Evolutionary conservation across 164 flowering plant genomes (phyloP), one percentile per base, ranked within the genome.

Genomic region (Protea cynaroides): DNA sequence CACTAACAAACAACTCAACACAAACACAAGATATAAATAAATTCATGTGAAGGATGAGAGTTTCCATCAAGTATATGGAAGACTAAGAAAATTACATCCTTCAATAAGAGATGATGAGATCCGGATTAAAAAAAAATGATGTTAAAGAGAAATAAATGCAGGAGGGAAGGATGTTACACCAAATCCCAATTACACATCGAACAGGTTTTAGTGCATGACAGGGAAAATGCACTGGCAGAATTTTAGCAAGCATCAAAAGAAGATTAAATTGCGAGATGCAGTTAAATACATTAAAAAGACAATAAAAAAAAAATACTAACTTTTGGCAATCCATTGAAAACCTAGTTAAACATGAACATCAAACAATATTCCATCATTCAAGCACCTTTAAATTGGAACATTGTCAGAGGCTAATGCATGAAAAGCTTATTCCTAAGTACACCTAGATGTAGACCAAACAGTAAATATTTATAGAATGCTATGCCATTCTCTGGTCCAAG

Each of bases 31-130:
- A 36, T 6, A 18, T 25, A 8, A 18, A 36, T n/a, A 37, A 37
- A 36, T 1, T n/a, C 59, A 56, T 19, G 25, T 56, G 59, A 56
- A 15, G 19, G 21, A 56, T 15, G n/a, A 25, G 19, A 56, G 40
- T 47, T 38, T 52, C 70, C 43, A 43, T 55, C 57, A 66, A 58
- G 50, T 18, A 61, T 65, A 44, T 55, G 24, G 24, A 55, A 23
- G 29, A 58, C 34, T 58, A 21, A 19, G 58, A 29, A 29, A 56
- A 56, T 29, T 52, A 44, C 44, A 29, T 25, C 56, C 36, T 65
- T 70, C n/a, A 46, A 56, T 8, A 25, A 44, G 24, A n/a, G n/a
- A n/a, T n/a, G n/a, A 44, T 15, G 21, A 65, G 46, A 53, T 19
- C 40, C 7, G n/a, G 8, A 4, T 14, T 5, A 9, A 29, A 29